phyloP scores from a whole-genome alignment of 2,329 filamentous ascomycete species.

The Fusarium falciforme region DNA sequence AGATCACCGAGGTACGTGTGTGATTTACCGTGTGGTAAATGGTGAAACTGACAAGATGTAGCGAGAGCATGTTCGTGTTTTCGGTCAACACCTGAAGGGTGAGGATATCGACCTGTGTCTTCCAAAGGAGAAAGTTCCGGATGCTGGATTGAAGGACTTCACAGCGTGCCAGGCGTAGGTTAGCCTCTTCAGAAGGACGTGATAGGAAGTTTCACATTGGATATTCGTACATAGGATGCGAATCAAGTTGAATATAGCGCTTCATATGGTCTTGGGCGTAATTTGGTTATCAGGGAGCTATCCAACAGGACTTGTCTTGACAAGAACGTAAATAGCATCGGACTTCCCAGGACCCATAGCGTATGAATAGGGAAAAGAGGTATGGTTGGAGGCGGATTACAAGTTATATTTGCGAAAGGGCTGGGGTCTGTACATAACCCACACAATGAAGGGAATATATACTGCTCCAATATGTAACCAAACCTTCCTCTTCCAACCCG shows the following conservation, averaged over 20 bases:
- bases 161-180: slow-evolving; percentile 12
- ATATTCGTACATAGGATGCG: not conserved
- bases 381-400: not conserved
- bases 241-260: not conserved
- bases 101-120: slow-evolving; percentile 46
- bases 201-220: too few species aligned
- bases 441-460: not conserved
- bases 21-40: fast-evolving
- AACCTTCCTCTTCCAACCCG: not conserved
- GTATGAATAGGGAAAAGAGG: not conserved
- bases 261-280: too few species aligned
- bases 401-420: not conserved
- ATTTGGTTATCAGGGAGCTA: too few species aligned
- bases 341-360: not conserved
- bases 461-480: not conserved
- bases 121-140: slow-evolving; percentile 38
- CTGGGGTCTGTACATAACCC: not conserved
- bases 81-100: slow-evolving; percentile 42
- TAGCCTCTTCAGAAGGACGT: not conserved
- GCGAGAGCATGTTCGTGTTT: slow-evolving; percentile 47
- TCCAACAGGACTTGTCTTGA: too few species aligned
- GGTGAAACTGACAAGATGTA: slow-evolving; percentile 4
- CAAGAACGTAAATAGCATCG: not conserved
- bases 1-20: slow-evolving; percentile 41
- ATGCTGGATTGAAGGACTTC: slow-evolving; percentile 45